phyloP scores from a whole-genome alignment of 257 asterid species.

The Solanum arcanum region DNA sequence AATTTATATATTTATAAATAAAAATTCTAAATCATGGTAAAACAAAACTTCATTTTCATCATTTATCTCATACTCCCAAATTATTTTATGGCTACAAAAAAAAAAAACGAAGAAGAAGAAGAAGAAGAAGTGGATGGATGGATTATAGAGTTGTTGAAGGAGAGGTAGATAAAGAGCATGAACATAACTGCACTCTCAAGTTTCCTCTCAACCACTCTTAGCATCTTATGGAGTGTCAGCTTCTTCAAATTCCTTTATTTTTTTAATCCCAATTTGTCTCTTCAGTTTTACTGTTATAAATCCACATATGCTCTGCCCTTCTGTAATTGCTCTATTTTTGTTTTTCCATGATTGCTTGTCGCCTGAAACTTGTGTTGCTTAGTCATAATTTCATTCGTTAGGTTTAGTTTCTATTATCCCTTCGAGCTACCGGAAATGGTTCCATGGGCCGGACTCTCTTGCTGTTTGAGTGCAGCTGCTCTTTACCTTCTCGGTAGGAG shows the following conservation, averaged over 20 bases:
- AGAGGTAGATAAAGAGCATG: neutral
- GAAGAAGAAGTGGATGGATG: neutral
- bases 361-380: neutral
- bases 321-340: neutral
- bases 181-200: neutral
- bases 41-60: no score
- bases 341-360: neutral
- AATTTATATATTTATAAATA: no score
- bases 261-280: neutral
- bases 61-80: no score
- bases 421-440: conserved; percentile 28
- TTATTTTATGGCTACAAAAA: no score
- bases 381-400: neutral
- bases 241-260: neutral
- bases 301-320: neutral
- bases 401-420: neutral
- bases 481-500: conserved; percentile 94
- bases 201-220: neutral
- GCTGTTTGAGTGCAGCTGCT: conserved; percentile 94
- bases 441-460: conserved; percentile 82
- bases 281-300: neutral
- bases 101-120: neutral
- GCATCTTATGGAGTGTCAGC: neutral
- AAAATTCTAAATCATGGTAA: no score
- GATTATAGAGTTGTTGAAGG: neutral